Evolutionary conservation across 805 yeast species (phyloP).

Genomic region (Kodamaea laetipori): DNA sequence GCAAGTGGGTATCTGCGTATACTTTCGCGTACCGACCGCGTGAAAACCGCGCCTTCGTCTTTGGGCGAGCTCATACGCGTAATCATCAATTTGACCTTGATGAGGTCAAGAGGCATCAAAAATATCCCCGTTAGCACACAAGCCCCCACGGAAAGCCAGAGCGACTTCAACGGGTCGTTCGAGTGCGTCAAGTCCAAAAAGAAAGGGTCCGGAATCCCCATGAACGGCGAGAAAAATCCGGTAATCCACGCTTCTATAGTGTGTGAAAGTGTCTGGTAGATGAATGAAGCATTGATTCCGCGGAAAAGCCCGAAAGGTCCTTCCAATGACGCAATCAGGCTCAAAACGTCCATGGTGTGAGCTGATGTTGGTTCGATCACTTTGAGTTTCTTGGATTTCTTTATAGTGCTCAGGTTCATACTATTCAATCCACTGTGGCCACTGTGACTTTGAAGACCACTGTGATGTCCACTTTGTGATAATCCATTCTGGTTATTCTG

Average conservation of each 20-base stretch:
- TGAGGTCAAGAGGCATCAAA: conserved; percentile 78
- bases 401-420: neutral
- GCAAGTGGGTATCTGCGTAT: conserved; percentile 58
- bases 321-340: conserved; percentile 64
- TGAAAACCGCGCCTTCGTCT: conserved; percentile 22
- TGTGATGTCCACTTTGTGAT: neutral
- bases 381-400: conserved; percentile 4
- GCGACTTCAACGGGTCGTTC: conserved; percentile 69
- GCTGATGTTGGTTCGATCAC: conserved; percentile 56
- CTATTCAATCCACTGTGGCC: too few species aligned
- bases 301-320: conserved; percentile 73
- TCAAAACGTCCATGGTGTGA: conserved; percentile 66
- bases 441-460: too few species aligned
- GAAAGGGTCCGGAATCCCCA: conserved; percentile 85
- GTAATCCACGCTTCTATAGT: conserved; percentile 91
- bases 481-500: neutral
- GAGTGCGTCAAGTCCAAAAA: conserved; percentile 82
- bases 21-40: conserved; percentile 72
- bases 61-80: conserved; percentile 53
- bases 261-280: conserved; percentile 70
- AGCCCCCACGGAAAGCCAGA: conserved; percentile 68
- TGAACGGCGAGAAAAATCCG: conserved; percentile 78
- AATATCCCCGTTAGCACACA: conserved; percentile 70
- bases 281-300: conserved; percentile 77
- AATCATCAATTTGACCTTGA: conserved; percentile 74